These are phyloP conservation scores for Krasilnikovozyma curviuscula DNA, from an alignment of 768 basidiomycete genomes.

Conservation along the genomic window DNA sequence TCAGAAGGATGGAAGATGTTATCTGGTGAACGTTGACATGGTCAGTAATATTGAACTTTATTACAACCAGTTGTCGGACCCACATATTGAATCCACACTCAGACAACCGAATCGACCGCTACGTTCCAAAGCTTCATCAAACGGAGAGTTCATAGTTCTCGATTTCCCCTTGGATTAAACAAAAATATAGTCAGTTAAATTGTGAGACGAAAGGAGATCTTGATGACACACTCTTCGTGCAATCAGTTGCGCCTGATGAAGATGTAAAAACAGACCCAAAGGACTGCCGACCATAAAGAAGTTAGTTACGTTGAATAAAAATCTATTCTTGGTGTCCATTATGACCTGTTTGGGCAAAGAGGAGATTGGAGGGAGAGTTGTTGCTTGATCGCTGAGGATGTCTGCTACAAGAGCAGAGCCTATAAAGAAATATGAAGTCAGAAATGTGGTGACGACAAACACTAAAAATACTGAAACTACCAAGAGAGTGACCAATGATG, in stretches of 20 bases:
- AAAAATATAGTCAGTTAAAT: neutral
- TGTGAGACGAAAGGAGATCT: neutral
- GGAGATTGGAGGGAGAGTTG: constrained; percentile 26
- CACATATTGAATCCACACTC: constrained; percentile 29
- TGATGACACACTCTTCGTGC: constrained; percentile 23
- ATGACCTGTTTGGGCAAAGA: constrained; percentile 25
- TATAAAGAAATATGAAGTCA: too few relatives aligned
- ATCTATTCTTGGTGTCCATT: constrained; percentile 13
- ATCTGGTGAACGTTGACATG: neutral
- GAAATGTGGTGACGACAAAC: too few relatives aligned
- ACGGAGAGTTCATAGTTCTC: constrained; percentile 23
- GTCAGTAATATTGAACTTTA: too few relatives aligned
- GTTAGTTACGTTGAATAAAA: constrained; percentile 21
- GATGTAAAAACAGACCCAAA: constrained; percentile 30
- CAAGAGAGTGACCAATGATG: constrained; percentile 30
- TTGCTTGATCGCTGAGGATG: constrained; percentile 31
- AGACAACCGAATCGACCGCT: constrained; percentile 31
- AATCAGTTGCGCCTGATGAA: constrained; percentile 31
- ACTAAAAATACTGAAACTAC: too few relatives aligned
- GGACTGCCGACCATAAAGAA: constrained; percentile 31
- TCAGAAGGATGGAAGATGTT: constrained; percentile 32
- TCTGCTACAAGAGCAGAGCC: constrained; percentile 30
- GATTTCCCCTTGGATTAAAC: neutral
- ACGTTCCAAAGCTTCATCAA: constrained; percentile 32
- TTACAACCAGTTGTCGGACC: too few relatives aligned